Base-by-base conservation (phyloP, 108 stramenopile genomes). In the Bacterosira constricta region DNA sequence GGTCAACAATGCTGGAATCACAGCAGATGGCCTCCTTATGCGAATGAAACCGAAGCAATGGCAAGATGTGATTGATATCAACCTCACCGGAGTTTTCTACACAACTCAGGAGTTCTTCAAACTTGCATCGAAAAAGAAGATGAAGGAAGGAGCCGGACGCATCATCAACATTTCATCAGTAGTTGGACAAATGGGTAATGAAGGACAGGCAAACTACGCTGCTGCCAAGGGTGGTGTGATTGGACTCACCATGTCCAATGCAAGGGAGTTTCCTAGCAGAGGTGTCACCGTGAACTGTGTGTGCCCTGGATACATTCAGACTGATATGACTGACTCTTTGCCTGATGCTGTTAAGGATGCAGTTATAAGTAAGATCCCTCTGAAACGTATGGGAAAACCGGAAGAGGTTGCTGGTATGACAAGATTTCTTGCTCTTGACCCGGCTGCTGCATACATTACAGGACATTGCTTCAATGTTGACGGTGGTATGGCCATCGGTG, bases 1-100 rank as follows among this genome's bases (percentile, higher is more conserved):
- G 17, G 88, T 98, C 66, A 98, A 98, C 84, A 98, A 98, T 63
- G 98, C 98, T 70, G 98, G 98, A 49, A 97, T 98, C 67, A 98
- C 97, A 31, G 66, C 77, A 11, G 96, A 97, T 70, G 89, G 84
- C 10, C 86, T 98, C n/a, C 89, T 94, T 2, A 75, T 96, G 93
- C 85, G 96, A 39, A 98, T 98, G 98, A 97, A 97, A 79, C 93
- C 92, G 0, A 80, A 92, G 26, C 84, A 90, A 63, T 98, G 96
- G 96, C 96, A 96, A 83, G 59, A 65, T 18, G 98, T 98, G 36
- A 97, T 98, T 73, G 96, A 98, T 80, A 73, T 93, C 65, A 98
- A 98, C 82, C 79, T 98, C 13, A 87, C 84, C 39, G 98, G 98
- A 29, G 97, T 97, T 39, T 98, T 98, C 83, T 96, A 96, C 86